Evolutionary conservation across 371 early-diverging fungal species (phyloP), one percentile per base, ranked within the genome.

Genomic region (Mucor velutinosus): DNA sequence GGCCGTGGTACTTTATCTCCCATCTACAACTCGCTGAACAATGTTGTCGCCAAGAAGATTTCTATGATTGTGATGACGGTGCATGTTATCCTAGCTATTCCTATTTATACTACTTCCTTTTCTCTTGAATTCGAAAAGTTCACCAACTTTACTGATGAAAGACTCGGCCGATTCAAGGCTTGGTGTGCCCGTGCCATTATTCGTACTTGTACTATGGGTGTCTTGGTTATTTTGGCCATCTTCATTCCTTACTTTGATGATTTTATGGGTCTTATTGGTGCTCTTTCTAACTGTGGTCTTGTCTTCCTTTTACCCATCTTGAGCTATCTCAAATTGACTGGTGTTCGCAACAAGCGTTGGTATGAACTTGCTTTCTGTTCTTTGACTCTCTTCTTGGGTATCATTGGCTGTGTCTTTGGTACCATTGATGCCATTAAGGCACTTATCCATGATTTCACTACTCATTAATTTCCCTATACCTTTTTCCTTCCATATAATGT

Each of bases 81-180:
- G 35, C 95, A 95, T 72, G 94, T 95, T 56, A 78, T 95, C 21
- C 76, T 94, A n/a, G 95, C 95, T 43, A 90, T 92, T 61, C 97
- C 95, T 2, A 87, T 95, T 27, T 87, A 93, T 66, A 79, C 94
- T 57, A 92, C 93, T 5, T 89, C 94, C 7, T 93, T 96, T 68
- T 89, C 93, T 37, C 77, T 90, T 27, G 92, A 93, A 69, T 82
- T 91, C 35, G 92, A 92, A 73, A 67, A 80, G 12, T 87, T 82
- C 49, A 37, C 82, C 49, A 69, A 75, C 23, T 67, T 67, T 58
- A 65, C 74, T 17, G 81, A 80, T 15, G 76, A 77, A 29, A 61
- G 70, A n/a, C 51, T 75, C 23, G 83, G 83, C 27, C 71, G 69
- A 32, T 25, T 80, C 30, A 75, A 73, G 51, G 81, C 84, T 41